Percentiles rank a stretch among this genome's conserved stretches.
phyloP scores from a whole-genome alignment of 2,329 filamentous ascomycete genomes.

The Zalaria obscura region DNA sequence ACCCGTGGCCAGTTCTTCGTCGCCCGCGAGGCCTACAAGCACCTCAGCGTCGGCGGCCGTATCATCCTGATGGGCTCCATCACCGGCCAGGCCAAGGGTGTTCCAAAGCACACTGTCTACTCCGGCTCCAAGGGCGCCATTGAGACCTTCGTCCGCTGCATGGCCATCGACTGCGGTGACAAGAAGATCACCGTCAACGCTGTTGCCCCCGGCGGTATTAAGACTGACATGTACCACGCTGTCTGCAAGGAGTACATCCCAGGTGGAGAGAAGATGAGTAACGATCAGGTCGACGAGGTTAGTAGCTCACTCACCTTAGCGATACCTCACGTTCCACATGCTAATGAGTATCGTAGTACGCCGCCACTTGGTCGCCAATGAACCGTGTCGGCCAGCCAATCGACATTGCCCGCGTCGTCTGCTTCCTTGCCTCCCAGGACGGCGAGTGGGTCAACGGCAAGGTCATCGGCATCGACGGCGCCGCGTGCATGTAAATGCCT shows the following conservation, averaged over 20 bases:
- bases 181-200: constrained; percentile 47
- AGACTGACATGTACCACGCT: constrained; percentile 46
- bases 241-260: constrained; percentile 52
- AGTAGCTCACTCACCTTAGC: constrained; percentile 1
- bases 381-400: constrained; percentile 53
- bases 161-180: constrained; percentile 39
- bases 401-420: constrained; percentile 53
- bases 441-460: constrained; percentile 42
- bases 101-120: constrained; percentile 40
- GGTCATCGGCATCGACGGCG: constrained; percentile 34
- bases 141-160: constrained; percentile 39
- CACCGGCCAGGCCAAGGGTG: constrained; percentile 42
- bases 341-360: constrained; percentile 30
- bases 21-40: constrained; percentile 41
- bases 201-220: constrained; percentile 42
- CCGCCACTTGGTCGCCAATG: constrained; percentile 49
- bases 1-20: constrained; percentile 51
- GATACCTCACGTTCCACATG: not conserved
- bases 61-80: constrained; percentile 43
- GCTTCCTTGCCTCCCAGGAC: constrained; percentile 44
- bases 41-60: constrained; percentile 35
- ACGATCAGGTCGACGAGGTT: constrained; percentile 43
- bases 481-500: constrained; percentile 21
- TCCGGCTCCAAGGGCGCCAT: constrained; percentile 40
- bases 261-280: constrained; percentile 37